Conservation (phyloP, 1,139 yeast species). For the Kodamaea suecica region DNA sequence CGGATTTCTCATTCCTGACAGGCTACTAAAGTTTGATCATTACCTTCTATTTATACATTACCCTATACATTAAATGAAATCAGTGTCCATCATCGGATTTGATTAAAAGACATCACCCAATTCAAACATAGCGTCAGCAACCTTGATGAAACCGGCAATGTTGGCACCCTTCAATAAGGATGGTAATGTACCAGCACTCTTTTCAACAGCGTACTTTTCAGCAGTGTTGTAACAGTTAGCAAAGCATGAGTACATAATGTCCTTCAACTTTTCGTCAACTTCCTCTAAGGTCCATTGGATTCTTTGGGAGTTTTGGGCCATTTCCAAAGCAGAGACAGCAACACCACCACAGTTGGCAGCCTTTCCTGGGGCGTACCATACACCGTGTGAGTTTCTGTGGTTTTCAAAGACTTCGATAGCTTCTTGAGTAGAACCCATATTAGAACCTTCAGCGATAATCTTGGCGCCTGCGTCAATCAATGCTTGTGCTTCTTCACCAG, state of each 20-base stretch:
- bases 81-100: background rate
- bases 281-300: conserved; percentile 32
- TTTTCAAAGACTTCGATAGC: conserved; percentile 94
- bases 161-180: conserved; percentile 98
- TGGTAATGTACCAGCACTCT: conserved; percentile 57
- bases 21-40: no score
- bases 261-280: conserved; percentile 24
- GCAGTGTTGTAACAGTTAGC: conserved; percentile 91
- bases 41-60: conserved; percentile 1
- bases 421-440: conserved; percentile 98
- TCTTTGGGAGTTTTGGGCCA: conserved; percentile 99
- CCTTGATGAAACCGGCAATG: conserved; percentile 98
- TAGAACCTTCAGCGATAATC: conserved; percentile 97
- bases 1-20: no score
- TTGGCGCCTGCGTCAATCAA: conserved; percentile 89
- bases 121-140: conserved; percentile 96
- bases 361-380: conserved; percentile 99
- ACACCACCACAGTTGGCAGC: conserved; percentile 99
- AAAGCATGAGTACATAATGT: conserved; percentile 91
- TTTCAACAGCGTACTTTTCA: conserved; percentile 69
- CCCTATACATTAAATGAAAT: no score
- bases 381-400: conserved; percentile 62
- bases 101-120: conserved; percentile 81
- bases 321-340: conserved; percentile 96
- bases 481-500: conserved; percentile 95